phyloP scores from a whole-genome alignment of 352 stramenopile genomes.

The Thalassiosira hispida region DNA sequence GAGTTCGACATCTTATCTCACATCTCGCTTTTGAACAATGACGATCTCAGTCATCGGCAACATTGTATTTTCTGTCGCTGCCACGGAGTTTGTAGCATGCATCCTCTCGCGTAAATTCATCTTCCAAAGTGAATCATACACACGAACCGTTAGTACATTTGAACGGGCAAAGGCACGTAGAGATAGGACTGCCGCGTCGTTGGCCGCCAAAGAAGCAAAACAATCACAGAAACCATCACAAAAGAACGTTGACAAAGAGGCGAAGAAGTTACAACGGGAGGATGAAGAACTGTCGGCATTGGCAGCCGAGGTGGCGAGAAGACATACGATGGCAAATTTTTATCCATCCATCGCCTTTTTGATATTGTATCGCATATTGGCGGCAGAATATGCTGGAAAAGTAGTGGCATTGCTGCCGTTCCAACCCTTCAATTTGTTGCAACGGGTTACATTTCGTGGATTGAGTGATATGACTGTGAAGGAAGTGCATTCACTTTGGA shows the following conservation, averaged over 20 bases:
- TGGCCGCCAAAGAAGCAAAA: conserved; percentile 46
- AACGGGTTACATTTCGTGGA: conserved; percentile 58
- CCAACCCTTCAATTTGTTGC: conserved; percentile 62
- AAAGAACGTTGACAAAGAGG: conserved; percentile 56
- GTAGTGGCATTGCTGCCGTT: conserved; percentile 79
- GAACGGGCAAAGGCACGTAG: conserved; percentile 55
- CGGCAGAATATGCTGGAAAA: conserved; percentile 72
- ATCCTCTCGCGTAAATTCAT: conserved; percentile 61
- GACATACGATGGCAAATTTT: conserved; percentile 60
- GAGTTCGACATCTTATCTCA: no score
- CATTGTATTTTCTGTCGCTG: conserved; percentile 63
- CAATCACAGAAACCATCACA: conserved; percentile 22
- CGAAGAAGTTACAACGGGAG: conserved; percentile 66
- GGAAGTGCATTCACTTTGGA: conserved; percentile 30
- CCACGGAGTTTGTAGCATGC: conserved; percentile 61
- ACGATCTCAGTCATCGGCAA: conserved; percentile 69
- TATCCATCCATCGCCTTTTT: conserved; percentile 71
- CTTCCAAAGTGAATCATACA: conserved; percentile 69
- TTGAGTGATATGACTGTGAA: conserved; percentile 34
- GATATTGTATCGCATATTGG: conserved; percentile 73
- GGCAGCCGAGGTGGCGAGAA: conserved; percentile 52
- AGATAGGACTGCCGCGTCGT: conserved; percentile 47
- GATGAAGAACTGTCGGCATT: conserved; percentile 59
- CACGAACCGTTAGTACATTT: conserved; percentile 47
- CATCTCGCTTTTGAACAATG: conserved; percentile 42